Percentiles rank a stretch among this genome's conserved stretches.
phyloP scores from a whole-genome alignment of 495 filamentous ascomycete genomes.

The Annulohypoxylon stygium region DNA sequence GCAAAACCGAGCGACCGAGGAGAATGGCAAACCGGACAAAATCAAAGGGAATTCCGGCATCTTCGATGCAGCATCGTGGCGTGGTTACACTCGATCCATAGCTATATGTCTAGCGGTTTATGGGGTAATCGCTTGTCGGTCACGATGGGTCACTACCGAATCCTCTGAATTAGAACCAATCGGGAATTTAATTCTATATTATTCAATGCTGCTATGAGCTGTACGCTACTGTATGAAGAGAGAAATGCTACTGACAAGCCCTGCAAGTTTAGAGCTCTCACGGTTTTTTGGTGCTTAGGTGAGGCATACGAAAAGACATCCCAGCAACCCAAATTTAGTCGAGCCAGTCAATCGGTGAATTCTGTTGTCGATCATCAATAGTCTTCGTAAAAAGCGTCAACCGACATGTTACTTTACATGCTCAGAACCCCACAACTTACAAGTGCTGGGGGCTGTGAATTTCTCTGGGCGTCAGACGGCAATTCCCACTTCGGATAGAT shows the following conservation, averaged over 20 bases:
- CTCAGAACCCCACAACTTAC: slow-evolving; percentile 28
- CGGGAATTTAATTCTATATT: slow-evolving; percentile 19
- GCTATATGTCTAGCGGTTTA: slow-evolving; percentile 13
- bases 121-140: slow-evolving; percentile 26
- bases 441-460: slow-evolving; percentile 25
- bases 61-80: slow-evolving; percentile 16
- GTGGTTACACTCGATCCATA: slow-evolving; percentile 20
- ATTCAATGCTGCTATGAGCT: slow-evolving; percentile 8
- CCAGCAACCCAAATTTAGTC: slow-evolving; percentile 36
- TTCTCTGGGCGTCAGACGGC: slow-evolving; percentile 25
- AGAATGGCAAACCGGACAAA: neutral
- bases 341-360: slow-evolving; percentile 18
- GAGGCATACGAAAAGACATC: slow-evolving; percentile 34
- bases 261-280: slow-evolving; percentile 3
- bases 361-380: slow-evolving; percentile 9
- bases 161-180: slow-evolving; percentile 20
- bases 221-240: neutral
- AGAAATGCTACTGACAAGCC: neutral
- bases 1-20: too few relatives aligned
- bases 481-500: slow-evolving; percentile 44
- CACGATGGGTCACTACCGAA: slow-evolving; percentile 5
- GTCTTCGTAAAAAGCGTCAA: neutral
- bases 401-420: slow-evolving; percentile 9
- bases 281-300: slow-evolving; percentile 26
- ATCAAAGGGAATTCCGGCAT: neutral